Conservation (phyloP, 768 basidiomycete species). For the Tulasnella sp. region DNA sequence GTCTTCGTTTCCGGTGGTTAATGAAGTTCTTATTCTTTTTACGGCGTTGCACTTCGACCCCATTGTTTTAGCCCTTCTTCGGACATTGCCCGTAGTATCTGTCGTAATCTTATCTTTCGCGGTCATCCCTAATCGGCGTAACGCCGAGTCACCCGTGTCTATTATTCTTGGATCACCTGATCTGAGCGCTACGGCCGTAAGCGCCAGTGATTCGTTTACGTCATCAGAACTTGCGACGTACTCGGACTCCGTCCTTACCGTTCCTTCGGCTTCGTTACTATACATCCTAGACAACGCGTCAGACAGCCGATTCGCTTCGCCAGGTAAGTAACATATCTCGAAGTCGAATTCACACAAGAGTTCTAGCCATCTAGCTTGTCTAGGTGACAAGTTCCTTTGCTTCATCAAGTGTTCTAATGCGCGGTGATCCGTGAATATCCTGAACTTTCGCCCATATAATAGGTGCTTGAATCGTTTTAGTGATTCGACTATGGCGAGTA, state of each 20-base stretch:
- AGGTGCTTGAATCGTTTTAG: slow-evolving; percentile 22
- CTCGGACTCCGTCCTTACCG: background rate
- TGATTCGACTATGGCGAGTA: slow-evolving; percentile 28
- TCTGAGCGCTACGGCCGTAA: background rate
- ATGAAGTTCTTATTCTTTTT: too few species aligned
- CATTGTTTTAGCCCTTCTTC: too few species aligned
- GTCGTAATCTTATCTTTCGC: background rate
- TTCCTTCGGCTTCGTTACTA: background rate
- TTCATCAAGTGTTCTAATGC: slow-evolving; percentile 27
- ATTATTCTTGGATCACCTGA: background rate
- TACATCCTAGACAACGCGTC: slow-evolving; percentile 31
- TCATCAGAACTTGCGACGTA: background rate
- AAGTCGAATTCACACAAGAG: slow-evolving; percentile 30
- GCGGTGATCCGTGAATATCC: slow-evolving; percentile 29
- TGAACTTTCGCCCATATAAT: slow-evolving; percentile 20
- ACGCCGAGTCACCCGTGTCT: background rate
- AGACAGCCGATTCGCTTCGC: slow-evolving; percentile 29
- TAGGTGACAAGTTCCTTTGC: slow-evolving; percentile 25
- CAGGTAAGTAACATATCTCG: slow-evolving; percentile 28
- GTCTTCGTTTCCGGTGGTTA: too few species aligned
- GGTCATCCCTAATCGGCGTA: background rate
- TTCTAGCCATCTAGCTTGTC: slow-evolving; percentile 32
- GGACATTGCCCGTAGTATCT: background rate
- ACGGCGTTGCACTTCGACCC: too few species aligned
- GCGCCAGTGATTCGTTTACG: background rate